phyloP scores from a whole-genome alignment of 805 yeast genomes.

The Jamesozyma hellenica region DNA sequence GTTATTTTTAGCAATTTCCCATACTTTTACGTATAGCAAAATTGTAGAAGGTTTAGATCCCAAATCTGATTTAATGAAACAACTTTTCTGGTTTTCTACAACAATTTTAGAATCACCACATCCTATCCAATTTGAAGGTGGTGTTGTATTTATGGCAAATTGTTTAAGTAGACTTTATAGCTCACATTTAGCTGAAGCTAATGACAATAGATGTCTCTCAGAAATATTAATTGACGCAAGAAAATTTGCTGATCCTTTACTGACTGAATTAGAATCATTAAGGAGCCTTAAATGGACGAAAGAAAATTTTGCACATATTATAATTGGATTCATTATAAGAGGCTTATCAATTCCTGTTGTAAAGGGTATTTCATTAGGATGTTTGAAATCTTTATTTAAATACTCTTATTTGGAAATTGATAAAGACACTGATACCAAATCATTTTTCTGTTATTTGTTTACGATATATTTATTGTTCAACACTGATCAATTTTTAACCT shows the following conservation, averaged over 20 bases:
- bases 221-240: constrained; percentile 25
- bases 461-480: constrained; percentile 30
- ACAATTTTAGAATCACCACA: constrained; percentile 25
- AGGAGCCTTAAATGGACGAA: constrained; percentile 32
- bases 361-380: constrained; percentile 37
- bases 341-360: constrained; percentile 51
- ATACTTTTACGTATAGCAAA: constrained; percentile 30
- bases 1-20: constrained; percentile 25
- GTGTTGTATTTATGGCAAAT: constrained; percentile 29
- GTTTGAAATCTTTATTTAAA: constrained; percentile 36
- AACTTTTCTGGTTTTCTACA: constrained; percentile 31
- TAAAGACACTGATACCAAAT: constrained; percentile 5
- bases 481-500: constrained; percentile 28
- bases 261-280: constrained; percentile 35
- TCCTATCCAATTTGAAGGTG: constrained; percentile 30
- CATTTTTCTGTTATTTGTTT: constrained; percentile 19
- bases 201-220: constrained; percentile 23
- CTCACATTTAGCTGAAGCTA: constrained; percentile 18
- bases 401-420: constrained; percentile 32
- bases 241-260: constrained; percentile 31
- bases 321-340: constrained; percentile 39
- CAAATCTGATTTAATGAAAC: constrained; percentile 18
- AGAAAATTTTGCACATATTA: constrained; percentile 40
- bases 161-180: constrained; percentile 25
- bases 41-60: constrained; percentile 30